Conservation (phyloP, 345 rosid species). For the Citrus hindsii region DNA sequence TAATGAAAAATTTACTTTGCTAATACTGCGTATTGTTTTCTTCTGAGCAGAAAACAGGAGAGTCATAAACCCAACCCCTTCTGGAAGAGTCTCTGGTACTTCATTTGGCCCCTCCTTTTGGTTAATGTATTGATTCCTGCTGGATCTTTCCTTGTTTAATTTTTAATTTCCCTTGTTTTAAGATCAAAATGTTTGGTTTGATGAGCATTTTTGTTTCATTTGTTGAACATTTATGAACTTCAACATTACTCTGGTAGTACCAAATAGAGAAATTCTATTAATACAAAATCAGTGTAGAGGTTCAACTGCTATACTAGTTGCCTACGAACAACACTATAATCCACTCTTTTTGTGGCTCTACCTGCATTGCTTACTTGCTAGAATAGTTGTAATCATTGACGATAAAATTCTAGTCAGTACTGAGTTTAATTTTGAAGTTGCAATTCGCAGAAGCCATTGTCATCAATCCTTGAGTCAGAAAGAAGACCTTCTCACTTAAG, state of each 20-base stretch:
- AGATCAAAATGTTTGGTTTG: background rate
- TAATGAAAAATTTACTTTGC: background rate
- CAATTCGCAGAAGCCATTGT: background rate
- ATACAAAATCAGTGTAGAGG: background rate
- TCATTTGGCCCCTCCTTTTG: background rate
- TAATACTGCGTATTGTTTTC: background rate
- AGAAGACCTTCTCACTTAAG: background rate
- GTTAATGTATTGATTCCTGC: background rate
- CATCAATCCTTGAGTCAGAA: background rate
- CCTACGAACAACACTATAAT: background rate
- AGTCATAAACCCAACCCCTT: slow-evolving; percentile 7
- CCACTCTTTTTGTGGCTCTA: background rate
- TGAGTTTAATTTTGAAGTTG: background rate
- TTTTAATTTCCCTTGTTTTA: background rate
- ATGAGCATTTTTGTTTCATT: background rate
- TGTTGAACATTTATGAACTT: background rate
- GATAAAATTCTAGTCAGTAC: background rate
- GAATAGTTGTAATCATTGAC: background rate
- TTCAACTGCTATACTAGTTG: background rate
- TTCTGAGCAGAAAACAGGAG: slow-evolving; percentile 27
- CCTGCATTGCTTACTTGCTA: background rate
- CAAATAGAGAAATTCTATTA: background rate
- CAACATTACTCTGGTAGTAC: background rate
- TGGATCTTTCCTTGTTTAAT: background rate
- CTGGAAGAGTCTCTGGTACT: slow-evolving; percentile 35